Evolutionary conservation across 2,329 filamentous ascomycete genomes (phyloP).

Genomic region (Colletotrichum viniferum): DNA sequence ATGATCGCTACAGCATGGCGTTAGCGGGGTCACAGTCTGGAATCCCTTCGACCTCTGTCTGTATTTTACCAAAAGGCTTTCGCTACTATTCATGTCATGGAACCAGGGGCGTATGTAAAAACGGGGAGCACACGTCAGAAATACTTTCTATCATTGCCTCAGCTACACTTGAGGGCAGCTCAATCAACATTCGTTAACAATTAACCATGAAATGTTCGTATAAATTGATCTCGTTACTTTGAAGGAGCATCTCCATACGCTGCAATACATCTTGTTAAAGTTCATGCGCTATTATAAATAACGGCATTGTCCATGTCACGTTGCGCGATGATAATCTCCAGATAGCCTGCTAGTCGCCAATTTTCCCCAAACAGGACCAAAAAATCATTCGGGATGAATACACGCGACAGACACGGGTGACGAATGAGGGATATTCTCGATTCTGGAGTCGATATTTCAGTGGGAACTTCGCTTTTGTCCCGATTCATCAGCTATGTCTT

Average conservation of each 20-base stretch:
- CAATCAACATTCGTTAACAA: background rate
- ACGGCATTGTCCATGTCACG: no score
- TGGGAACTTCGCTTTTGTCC: background rate
- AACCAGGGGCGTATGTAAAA: background rate
- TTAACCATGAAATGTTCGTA: background rate
- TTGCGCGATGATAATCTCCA: background rate
- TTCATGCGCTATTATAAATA: rapidly evolving
- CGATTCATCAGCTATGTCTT: background rate
- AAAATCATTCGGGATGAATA: background rate
- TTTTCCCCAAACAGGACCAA: rapidly evolving
- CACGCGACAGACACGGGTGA: rapidly evolving
- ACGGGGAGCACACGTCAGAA: background rate
- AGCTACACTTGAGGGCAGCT: background rate
- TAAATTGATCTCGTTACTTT: background rate
- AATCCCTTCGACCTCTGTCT: background rate
- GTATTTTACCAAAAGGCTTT: background rate
- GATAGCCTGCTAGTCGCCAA: rapidly evolving
- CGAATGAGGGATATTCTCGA: background rate
- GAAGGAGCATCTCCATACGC: background rate
- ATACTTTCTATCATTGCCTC: background rate
- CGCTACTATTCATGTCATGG: background rate
- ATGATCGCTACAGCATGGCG: background rate
- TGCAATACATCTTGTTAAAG: background rate
- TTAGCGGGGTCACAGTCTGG: background rate
- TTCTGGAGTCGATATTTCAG: rapidly evolving